Base-by-base conservation (phyloP, 306 rosid genomes). In the Comarum palustre region DNA sequence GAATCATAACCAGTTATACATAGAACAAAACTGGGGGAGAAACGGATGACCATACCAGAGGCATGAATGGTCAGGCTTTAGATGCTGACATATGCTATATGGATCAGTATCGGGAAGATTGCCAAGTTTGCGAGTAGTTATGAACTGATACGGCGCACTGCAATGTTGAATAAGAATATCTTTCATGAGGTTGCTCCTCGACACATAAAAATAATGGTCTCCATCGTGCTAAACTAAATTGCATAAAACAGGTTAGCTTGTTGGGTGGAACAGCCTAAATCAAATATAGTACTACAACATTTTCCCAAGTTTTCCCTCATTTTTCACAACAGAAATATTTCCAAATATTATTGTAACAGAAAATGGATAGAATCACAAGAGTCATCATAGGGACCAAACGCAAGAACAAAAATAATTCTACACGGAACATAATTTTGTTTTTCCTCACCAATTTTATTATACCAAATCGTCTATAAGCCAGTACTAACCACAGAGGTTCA, bases 111-210 rank as follows among this genome's bases (percentile, higher is more conserved):
- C 34, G 3, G 16, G 10, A 52, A 27, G 14, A 36, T n/a, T 41
- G 9, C 51, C 24, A 66, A 29, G 22, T 13, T 15, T 24, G 11
- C 55, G 48, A 29, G 27, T 29, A 36, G 64, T 63, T 67, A 81
- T 24, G 22, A 66, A 76, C 19, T 3, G 52, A 57, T 81, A 20
- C 55, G 78, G 81, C 62, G 31, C 73, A 77, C 84, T 81, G 79
- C 51, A 68, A 60, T 71, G 24, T 52, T 14, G 24, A 1, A 22
- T 34, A 24, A 1, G 11, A 54, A 71, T 6, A 13, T 51, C 34
- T 32, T 4, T 47, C 29, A 12, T n/a, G 14, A 13, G 4, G n/a
- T 48, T 41, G 17, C 32, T 68, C 14, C 27, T 68, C 45, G 19
- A 17, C 22, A 22, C 59, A 45, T 2, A 9, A 31, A 31, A 27